phyloP scores from a whole-genome alignment of 306 rosid genomes.

The Sindora glabra region DNA sequence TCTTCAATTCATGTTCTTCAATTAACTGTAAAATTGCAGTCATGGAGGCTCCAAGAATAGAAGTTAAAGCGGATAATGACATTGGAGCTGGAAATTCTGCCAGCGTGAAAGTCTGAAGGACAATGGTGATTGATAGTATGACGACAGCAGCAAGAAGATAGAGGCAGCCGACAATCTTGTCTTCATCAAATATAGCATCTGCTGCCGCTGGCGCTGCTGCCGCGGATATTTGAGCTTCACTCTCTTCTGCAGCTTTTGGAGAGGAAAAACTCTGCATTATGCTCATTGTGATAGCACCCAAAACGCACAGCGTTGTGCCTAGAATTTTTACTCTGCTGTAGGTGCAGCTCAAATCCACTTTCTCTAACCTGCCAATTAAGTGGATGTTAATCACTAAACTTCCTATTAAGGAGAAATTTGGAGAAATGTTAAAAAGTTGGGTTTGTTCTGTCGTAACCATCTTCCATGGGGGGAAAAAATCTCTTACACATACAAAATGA shows the following conservation, averaged over 20 bases:
- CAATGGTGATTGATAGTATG: constrained; percentile 48
- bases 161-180: constrained; percentile 64
- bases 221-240: not conserved
- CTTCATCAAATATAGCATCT: constrained; percentile 28
- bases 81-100: constrained; percentile 78
- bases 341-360: constrained; percentile 37
- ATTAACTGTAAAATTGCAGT: constrained; percentile 37
- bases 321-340: constrained; percentile 66
- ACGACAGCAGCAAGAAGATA: constrained; percentile 58
- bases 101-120: constrained; percentile 73
- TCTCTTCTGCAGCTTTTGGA: not conserved
- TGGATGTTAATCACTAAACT: not conserved
- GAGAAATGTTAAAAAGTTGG: not conserved
- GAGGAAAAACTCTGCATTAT: constrained; percentile 54
- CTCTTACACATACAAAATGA: no score
- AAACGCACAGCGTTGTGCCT: constrained; percentile 69
- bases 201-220: not conserved
- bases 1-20: constrained; percentile 23
- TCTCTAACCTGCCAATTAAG: constrained; percentile 62
- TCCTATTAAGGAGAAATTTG: no score
- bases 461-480: no score
- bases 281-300: constrained; percentile 76
- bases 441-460: no score
- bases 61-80: constrained; percentile 57
- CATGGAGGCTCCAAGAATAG: constrained; percentile 51